phyloP scores from a whole-genome alignment of 805 yeast species.

The Wickerhamomyces rabaulensis region DNA sequence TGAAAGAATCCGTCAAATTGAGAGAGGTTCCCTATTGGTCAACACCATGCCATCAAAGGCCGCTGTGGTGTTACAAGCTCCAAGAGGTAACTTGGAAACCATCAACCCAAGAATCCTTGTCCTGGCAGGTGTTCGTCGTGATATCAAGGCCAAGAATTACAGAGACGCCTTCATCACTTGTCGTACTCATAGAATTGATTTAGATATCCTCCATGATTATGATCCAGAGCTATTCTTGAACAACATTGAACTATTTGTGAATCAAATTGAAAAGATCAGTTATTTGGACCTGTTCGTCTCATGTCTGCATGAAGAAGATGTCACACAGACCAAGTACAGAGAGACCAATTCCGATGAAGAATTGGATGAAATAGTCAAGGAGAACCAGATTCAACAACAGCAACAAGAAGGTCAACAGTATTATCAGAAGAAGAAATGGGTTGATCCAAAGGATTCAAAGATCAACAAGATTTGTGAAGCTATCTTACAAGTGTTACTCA shows the following conservation, averaged over 20 bases:
- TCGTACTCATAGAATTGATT: slow-evolving; percentile 84
- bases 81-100: slow-evolving; percentile 94
- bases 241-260: slow-evolving; percentile 62
- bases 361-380: slow-evolving; percentile 25
- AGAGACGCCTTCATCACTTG: slow-evolving; percentile 76
- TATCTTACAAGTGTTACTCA: slow-evolving; percentile 49
- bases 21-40: slow-evolving; percentile 85
- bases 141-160: slow-evolving; percentile 54
- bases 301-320: slow-evolving; percentile 82
- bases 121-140: slow-evolving; percentile 70
- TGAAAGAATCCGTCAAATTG: slow-evolving; percentile 85
- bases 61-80: slow-evolving; percentile 84
- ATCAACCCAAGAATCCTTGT: slow-evolving; percentile 92
- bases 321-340: slow-evolving; percentile 70
- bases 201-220: slow-evolving; percentile 87
- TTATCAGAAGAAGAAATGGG: slow-evolving; percentile 32
- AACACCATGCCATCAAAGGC: slow-evolving; percentile 77
- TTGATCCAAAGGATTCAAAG: slow-evolving; percentile 44
- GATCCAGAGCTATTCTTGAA: slow-evolving; percentile 62
- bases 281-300: slow-evolving; percentile 84
- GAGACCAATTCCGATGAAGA: slow-evolving; percentile 49
- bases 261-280: slow-evolving; percentile 66
- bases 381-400: slow-evolving; percentile 26
- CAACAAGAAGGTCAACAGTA: slow-evolving; percentile 28
- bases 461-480: slow-evolving; percentile 75